phyloP scores from a whole-genome alignment of 1,139 yeast genomes.

The Taphrina flavorubra region DNA sequence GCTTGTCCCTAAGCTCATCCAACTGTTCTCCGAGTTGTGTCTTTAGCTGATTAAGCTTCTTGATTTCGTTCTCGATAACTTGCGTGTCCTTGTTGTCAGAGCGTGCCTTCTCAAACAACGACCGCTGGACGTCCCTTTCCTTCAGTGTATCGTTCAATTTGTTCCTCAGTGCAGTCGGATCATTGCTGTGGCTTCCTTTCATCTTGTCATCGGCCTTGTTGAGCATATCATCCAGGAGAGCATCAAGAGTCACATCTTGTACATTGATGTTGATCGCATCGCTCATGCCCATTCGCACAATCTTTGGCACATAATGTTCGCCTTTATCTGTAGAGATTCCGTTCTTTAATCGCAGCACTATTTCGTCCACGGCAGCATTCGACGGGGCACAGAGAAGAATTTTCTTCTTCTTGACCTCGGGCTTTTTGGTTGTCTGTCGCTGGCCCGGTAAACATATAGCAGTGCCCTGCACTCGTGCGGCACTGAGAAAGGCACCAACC shows the following conservation, averaged over 20 bases:
- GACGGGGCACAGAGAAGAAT: conserved; percentile 96
- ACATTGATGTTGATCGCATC: conserved; percentile 88
- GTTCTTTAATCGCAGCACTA: conserved; percentile 78
- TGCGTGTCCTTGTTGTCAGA: conserved; percentile 45
- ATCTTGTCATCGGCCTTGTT: conserved; percentile 51
- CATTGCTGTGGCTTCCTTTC: conserved; percentile 47
- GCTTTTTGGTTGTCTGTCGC: conserved; percentile 44
- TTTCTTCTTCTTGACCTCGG: conserved; percentile 53
- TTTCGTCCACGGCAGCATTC: conserved; percentile 98
- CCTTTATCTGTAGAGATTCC: conserved; percentile 65
- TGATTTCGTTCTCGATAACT: conserved; percentile 46
- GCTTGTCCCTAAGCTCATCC: conserved; percentile 78
- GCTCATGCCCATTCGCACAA: conserved; percentile 89
- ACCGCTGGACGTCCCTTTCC: conserved; percentile 61
- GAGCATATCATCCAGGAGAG: conserved; percentile 73
- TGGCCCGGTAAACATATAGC: conserved; percentile 54
- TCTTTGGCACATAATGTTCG: conserved; percentile 63
- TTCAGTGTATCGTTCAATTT: conserved; percentile 61
- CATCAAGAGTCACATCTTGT: conserved; percentile 83
- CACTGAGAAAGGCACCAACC: conserved; percentile 73
- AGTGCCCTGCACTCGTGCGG: conserved; percentile 50
- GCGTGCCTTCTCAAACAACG: conserved; percentile 50
- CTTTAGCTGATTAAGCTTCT: conserved; percentile 59
- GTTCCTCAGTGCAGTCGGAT: conserved; percentile 59
- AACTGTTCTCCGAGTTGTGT: conserved; percentile 73